A percentile compares a stretch with the other conserved stretches of the same genome.
Conservation (phyloP, 768 basidiomycete genomes). For the Pisolithus orientalis region DNA sequence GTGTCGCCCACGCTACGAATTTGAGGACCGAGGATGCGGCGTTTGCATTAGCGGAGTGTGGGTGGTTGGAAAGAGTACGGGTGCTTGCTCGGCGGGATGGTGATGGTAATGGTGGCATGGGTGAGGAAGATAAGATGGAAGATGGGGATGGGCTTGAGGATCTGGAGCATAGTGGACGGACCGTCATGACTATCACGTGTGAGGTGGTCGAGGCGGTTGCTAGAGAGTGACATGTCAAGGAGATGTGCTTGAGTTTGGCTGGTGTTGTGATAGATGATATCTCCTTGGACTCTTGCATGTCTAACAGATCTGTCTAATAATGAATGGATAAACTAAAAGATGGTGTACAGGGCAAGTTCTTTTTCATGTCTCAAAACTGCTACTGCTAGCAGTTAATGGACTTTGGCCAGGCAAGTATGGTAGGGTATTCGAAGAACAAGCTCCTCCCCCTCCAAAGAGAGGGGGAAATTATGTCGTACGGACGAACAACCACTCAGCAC, state of each 20-base stretch:
- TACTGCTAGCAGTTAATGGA: no score
- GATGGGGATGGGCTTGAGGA: not conserved
- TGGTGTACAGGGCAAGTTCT: no score
- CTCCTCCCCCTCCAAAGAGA: no score
- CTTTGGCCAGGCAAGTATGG: no score
- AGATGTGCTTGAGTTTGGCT: conserved; percentile 53
- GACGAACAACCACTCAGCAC: no score
- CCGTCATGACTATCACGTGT: conserved; percentile 49
- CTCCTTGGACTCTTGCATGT: no score
- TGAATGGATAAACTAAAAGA: no score
- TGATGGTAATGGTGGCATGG: not conserved
- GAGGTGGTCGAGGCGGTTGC: conserved; percentile 67
- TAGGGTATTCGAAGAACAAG: no score
- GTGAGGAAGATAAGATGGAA: not conserved
- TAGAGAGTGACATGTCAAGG: conserved; percentile 63
- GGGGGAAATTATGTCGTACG: no score
- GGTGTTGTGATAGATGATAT: conserved; percentile 39
- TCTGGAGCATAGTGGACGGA: not conserved
- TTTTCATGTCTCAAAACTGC: no score
- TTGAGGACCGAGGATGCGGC: conserved; percentile 81
- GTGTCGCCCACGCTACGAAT: conserved; percentile 75
- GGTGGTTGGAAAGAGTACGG: conserved; percentile 54
- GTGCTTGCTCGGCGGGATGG: conserved; percentile 24
- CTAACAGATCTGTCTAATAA: no score
- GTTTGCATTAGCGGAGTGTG: conserved; percentile 84